Percentiles rank a stretch among this genome's conserved stretches.
Evolutionary conservation across 805 yeast species (phyloP).

Genomic region (Sugiyamaella qingdaonensis): DNA sequence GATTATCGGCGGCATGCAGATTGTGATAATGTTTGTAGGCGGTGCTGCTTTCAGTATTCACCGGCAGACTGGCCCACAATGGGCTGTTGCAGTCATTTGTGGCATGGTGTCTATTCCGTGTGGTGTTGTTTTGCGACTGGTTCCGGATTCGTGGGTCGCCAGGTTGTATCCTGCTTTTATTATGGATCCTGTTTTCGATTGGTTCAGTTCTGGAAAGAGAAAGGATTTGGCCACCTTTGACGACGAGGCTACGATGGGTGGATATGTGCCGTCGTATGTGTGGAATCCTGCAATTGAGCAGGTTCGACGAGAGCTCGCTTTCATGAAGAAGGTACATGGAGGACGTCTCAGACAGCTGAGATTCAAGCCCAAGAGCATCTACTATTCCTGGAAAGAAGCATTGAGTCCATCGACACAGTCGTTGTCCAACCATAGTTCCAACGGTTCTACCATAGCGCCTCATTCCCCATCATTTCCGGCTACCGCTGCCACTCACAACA

Average conservation of each 20-base stretch:
- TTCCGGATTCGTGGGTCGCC: constrained; percentile 60
- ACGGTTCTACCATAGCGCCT: constrained; percentile 12
- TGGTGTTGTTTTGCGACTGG: constrained; percentile 68
- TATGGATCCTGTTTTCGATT: constrained; percentile 15
- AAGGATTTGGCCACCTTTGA: constrained; percentile 16
- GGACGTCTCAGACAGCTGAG: constrained; percentile 36
- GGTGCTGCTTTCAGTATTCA: constrained; percentile 89
- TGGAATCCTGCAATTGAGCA: constrained; percentile 40
- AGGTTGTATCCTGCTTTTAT: constrained; percentile 25
- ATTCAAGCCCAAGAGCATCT: constrained; percentile 24
- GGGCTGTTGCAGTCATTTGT: constrained; percentile 83
- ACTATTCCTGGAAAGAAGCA: constrained; percentile 22
- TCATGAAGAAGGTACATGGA: constrained; percentile 36
- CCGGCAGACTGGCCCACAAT: constrained; percentile 76
- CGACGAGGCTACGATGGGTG: constrained; percentile 24
- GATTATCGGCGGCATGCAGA: constrained; percentile 79
- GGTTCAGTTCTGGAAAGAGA: constrained; percentile 17
- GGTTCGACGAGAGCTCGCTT: constrained; percentile 35
- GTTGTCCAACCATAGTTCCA: constrained; percentile 6
- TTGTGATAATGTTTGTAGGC: constrained; percentile 92
- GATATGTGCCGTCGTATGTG: constrained; percentile 22
- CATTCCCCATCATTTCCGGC: constrained; percentile 6
- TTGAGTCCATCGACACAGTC: constrained; percentile 17
- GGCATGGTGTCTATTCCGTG: constrained; percentile 79
- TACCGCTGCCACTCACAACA: neutral